A percentile compares a stretch with the other conserved stretches of the same genome.
Conservation (phyloP, 1,284 basidiomycete genomes). For the Binderoboletus segoi region DNA sequence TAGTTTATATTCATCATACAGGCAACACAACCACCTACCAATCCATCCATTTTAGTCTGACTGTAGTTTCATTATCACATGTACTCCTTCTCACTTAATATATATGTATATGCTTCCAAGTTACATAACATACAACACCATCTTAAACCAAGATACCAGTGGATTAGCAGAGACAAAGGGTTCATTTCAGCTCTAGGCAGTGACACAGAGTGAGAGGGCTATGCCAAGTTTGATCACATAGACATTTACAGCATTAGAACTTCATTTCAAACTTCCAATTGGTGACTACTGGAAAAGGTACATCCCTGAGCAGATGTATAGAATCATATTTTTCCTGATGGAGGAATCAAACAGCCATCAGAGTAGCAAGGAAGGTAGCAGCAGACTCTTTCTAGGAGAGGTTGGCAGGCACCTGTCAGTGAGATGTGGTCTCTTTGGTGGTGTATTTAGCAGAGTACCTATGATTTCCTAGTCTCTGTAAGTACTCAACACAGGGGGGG, state of each 20-base stretch:
- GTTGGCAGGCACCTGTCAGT: conserved; percentile 48
- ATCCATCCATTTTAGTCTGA: conserved; percentile 31
- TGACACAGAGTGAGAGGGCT: conserved; percentile 54
- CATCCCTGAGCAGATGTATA: conserved; percentile 25
- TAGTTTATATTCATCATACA: neutral
- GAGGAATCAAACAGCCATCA: conserved; percentile 60
- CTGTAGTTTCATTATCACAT: conserved; percentile 46
- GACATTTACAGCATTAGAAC: conserved; percentile 62
- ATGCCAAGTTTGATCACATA: conserved; percentile 70
- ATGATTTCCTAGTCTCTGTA: too few relatives aligned
- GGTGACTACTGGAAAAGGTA: conserved; percentile 51
- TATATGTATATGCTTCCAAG: conserved; percentile 47
- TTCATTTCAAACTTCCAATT: too few relatives aligned
- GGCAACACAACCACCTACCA: conserved; percentile 8
- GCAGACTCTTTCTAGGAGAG: conserved; percentile 57
- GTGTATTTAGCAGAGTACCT: conserved; percentile 57
- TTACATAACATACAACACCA: conserved; percentile 47
- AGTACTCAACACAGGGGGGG: too few relatives aligned
- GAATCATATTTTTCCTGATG: conserved; percentile 25
- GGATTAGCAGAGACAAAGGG: conserved; percentile 43
- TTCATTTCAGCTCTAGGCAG: conserved; percentile 58
- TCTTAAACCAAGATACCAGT: conserved; percentile 43
- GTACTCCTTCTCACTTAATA: conserved; percentile 48
- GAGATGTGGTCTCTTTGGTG: conserved; percentile 41
- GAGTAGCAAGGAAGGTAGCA: conserved; percentile 54